Evolutionary conservation across 2,329 filamentous ascomycete species (phyloP), one percentile per base, ranked within the genome.

Genomic region (Colletotrichum musae): DNA sequence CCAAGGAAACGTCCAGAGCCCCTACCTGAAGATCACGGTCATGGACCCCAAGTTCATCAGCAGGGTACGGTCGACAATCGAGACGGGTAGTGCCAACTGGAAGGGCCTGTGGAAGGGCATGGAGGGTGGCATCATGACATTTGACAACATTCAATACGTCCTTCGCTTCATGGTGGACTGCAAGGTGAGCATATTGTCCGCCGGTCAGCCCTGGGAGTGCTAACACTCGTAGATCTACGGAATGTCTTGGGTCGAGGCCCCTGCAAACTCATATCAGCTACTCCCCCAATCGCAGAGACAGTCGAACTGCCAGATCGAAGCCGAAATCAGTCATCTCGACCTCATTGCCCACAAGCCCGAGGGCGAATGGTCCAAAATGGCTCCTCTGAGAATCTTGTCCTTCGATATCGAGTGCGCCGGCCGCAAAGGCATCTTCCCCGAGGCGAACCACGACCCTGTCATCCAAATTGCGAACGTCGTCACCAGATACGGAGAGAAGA

Each of bases 381-480:
- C 97, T 0, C 96, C 96, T 0, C 85, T 99, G 4, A 91, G 96
- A 70, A 92, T 97, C 54, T 82, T 99, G 53, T 98, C 96, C 5
- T 98, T 99, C 77, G 96, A 99, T 88, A 99, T 99, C 74, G 96
- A 99, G 81, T 99, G 96, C 80, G 96, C 96, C 74, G 96, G 96
- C 59, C 93, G 97, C 74, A 98, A 99, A 82, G 96, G 96, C 73
- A 93, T 99, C 77, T 99, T 99, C 76, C 96, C 97, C 0, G 96
- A 99, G 80, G 91, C 97, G 10, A 91, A 95, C 70, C 84, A 94
- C 21, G 96, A 99, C 75, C 94, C 95, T 0, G 95, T 99, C 73
- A 99, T 99, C 73, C 96, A 99, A 79, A 99, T 99, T 72, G 96
- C 96, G 67, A 98, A 98, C 75, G 90, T 98, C 6, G 95, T 99